Evolutionary conservation across 495 filamentous ascomycete species (phyloP).

Genomic region (Extremus antarcticus): DNA sequence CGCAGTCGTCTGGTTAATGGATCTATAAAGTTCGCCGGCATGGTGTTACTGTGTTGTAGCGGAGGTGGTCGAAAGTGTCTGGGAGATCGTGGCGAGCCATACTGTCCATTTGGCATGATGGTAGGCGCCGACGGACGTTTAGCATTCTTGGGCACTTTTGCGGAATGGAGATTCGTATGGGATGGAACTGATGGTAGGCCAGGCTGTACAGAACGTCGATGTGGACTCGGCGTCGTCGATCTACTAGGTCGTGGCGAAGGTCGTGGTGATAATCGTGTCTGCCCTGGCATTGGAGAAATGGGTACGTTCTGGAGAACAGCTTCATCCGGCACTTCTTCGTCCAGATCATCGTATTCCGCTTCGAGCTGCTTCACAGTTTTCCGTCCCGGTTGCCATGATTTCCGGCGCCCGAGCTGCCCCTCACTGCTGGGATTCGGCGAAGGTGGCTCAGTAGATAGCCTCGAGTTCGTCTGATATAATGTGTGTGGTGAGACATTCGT

Average conservation of each 20-base stretch:
- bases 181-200: not conserved
- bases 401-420: conserved; percentile 19
- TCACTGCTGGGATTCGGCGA: conserved; percentile 20
- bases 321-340: conserved; percentile 89
- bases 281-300: conserved; percentile 52
- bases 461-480: conserved; percentile 7
- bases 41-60: conserved; percentile 15
- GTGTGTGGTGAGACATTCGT: conserved; percentile 5
- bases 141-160: conserved; percentile 19
- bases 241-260: conserved; percentile 39
- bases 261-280: not conserved
- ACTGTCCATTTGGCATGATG: conserved; percentile 16
- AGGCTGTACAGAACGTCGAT: conserved; percentile 6
- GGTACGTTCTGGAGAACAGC: conserved; percentile 89
- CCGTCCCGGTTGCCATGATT: conserved; percentile 65
- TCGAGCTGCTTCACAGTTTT: conserved; percentile 75
- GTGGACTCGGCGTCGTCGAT: conserved; percentile 35
- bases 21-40: not conserved
- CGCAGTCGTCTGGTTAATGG: conserved; percentile 30
- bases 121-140: conserved; percentile 15
- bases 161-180: conserved; percentile 15
- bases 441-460: conserved; percentile 32
- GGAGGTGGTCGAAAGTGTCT: conserved; percentile 9
- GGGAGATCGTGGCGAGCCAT: conserved; percentile 15
- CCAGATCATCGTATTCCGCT: conserved; percentile 75